phyloP scores from a whole-genome alignment of 2,329 filamentous ascomycete species.

The Colletotrichum tropicale region DNA sequence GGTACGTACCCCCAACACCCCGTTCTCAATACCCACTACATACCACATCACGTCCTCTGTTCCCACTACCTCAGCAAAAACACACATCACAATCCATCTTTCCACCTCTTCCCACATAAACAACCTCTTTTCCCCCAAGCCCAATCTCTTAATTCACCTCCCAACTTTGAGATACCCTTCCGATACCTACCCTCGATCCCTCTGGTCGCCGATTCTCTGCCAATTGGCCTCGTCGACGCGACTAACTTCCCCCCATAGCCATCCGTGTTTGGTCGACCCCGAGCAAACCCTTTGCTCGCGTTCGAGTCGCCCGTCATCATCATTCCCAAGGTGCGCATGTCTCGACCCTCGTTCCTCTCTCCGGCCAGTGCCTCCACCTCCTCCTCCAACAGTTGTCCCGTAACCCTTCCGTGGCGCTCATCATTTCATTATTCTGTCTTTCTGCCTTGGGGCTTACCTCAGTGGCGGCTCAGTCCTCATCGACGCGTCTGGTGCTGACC shows the following conservation, averaged over 20 bases:
- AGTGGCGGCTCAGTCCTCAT: not conserved
- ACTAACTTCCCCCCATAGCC: not conserved
- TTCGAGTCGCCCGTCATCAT: slow-evolving; percentile 16
- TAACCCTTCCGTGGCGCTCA: not conserved
- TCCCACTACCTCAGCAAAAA: slow-evolving; percentile 21
- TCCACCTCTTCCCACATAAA: slow-evolving; percentile 9
- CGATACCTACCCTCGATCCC: not conserved
- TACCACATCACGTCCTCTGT: slow-evolving; percentile 21
- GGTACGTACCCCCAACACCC: slow-evolving; percentile 12
- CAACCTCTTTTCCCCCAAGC: not conserved
- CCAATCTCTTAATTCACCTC: not conserved
- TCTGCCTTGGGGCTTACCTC: not conserved
- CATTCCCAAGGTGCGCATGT: slow-evolving; percentile 17
- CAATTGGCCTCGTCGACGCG: slow-evolving; percentile 12
- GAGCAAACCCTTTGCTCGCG: slow-evolving; percentile 10
- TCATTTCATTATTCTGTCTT: not conserved
- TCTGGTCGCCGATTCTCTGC: not conserved
- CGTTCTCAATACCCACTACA: slow-evolving; percentile 17
- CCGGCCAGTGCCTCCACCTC: not conserved
- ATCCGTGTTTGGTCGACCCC: slow-evolving; percentile 10
- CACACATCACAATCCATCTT: slow-evolving; percentile 9
- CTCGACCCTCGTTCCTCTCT: not conserved
- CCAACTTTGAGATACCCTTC: not conserved
- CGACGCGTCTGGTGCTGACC: slow-evolving; percentile 18
- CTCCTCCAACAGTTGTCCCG: not conserved